phyloP scores from a whole-genome alignment of 495 filamentous ascomycete genomes.

The Trichocladium antarcticum region DNA sequence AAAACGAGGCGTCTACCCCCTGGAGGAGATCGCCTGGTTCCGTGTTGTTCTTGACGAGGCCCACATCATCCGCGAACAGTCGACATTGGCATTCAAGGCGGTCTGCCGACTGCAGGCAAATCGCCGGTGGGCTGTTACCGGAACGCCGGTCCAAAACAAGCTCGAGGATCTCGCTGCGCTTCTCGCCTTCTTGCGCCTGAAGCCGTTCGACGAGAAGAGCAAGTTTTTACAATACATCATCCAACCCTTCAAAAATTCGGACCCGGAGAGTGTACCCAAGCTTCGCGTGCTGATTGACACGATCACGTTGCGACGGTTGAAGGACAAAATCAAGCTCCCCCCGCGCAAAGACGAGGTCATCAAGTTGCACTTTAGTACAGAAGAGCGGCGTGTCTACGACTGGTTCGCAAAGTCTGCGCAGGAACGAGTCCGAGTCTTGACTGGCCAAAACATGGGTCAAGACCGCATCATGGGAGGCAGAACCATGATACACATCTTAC shows the following conservation, averaged over 20 bases:
- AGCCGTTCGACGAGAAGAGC: conserved; percentile 70
- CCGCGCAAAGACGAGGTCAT: conserved; percentile 60
- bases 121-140: conserved; percentile 90
- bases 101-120: conserved; percentile 72
- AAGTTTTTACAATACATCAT: conserved; percentile 70
- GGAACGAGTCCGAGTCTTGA: conserved; percentile 43
- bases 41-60: conserved; percentile 94
- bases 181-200: conserved; percentile 77
- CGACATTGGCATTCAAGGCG: conserved; percentile 66
- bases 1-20: conserved; percentile 49
- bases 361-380: conserved; percentile 43
- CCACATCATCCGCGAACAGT: conserved; percentile 81
- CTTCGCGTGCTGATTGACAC: conserved; percentile 86
- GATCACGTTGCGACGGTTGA: conserved; percentile 82
- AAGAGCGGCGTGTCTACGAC: conserved; percentile 46
- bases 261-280: conserved; percentile 71
- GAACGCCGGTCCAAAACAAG: conserved; percentile 83
- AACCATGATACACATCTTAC: conserved; percentile 78
- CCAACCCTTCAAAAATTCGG: conserved; percentile 65
- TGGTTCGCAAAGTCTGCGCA: conserved; percentile 44
- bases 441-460: conserved; percentile 28
- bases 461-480: conserved; percentile 64
- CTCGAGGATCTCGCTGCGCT: conserved; percentile 82
- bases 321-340: conserved; percentile 80
- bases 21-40: conserved; percentile 78